A percentile compares a stretch with the other conserved stretches of the same genome.
phyloP scores from a whole-genome alignment of 208 protist genomes.

The Leishmania amazonensis region DNA sequence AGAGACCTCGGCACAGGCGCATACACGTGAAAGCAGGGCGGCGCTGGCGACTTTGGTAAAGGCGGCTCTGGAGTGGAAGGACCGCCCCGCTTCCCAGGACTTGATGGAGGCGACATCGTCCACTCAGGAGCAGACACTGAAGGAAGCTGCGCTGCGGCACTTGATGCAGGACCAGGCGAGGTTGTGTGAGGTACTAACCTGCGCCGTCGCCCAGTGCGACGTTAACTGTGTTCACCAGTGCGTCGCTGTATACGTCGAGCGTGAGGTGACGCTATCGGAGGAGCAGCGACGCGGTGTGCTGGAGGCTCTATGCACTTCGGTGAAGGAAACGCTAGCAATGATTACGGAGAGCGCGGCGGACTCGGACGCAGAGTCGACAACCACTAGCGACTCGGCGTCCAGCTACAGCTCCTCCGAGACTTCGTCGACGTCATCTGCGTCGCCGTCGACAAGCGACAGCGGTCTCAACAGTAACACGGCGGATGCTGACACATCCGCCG shows the following conservation, averaged over 20 bases:
- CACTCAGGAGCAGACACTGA: slow-evolving; percentile 34
- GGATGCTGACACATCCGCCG: slow-evolving; percentile 3
- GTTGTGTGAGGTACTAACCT: slow-evolving; percentile 40
- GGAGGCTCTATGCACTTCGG: slow-evolving; percentile 35
- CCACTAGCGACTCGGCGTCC: no score
- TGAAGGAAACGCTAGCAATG: slow-evolving; percentile 33
- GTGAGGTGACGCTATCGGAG: slow-evolving; percentile 16
- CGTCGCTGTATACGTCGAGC: slow-evolving; percentile 29
- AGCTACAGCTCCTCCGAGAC: neutral
- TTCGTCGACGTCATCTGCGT: neutral
- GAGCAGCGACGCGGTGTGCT: slow-evolving; percentile 37
- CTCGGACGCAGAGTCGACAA: neutral
- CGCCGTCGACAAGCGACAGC: neutral
- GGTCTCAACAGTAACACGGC: slow-evolving; percentile 2
- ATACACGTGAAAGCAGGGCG: neutral
- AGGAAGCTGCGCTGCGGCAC: slow-evolving; percentile 47
- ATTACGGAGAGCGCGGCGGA: slow-evolving; percentile 19
- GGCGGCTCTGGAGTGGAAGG: slow-evolving; percentile 37
- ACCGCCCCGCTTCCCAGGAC: slow-evolving; percentile 23
- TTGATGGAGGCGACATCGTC: slow-evolving; percentile 35
- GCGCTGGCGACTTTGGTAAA: slow-evolving; percentile 26
- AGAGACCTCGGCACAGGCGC: neutral
- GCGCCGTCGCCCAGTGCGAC: slow-evolving; percentile 41
- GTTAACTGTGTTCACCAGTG: slow-evolving; percentile 47
- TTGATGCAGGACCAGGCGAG: slow-evolving; percentile 52